These are phyloP conservation scores for Achaetomiella virescens DNA, from an alignment of 495 filamentous ascomycete genomes.

Conservation along the genomic window DNA sequence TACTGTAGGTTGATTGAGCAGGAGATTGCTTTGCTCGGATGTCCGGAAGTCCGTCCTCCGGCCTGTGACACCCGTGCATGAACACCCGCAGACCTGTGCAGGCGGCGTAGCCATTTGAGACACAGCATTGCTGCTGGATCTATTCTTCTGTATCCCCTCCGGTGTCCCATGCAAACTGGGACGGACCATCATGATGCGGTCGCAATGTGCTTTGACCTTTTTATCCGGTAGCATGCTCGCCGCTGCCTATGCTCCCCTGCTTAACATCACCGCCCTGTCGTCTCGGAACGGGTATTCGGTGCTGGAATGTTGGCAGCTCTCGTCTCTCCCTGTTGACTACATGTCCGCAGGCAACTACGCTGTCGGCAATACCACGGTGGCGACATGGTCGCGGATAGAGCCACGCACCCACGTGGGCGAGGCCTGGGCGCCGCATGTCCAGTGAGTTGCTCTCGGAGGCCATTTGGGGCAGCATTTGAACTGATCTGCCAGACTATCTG, in stretches of 20 bases:
- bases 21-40: no score
- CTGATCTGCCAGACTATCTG: slow-evolving; percentile 15
- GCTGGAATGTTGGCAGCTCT: slow-evolving; percentile 26
- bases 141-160: no score
- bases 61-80: no score
- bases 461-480: not conserved
- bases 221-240: not conserved
- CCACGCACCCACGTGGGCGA: slow-evolving; percentile 22
- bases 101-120: no score
- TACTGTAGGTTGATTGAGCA: no score
- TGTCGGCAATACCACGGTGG: slow-evolving; percentile 21
- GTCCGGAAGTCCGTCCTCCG: no score
- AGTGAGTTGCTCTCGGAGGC: slow-evolving; percentile 11
- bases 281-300: slow-evolving; percentile 26
- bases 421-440: slow-evolving; percentile 26
- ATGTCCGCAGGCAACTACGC: slow-evolving; percentile 26
- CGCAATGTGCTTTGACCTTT: not conserved
- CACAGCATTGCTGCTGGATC: no score
- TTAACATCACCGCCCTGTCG: slow-evolving; percentile 27
- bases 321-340: slow-evolving; percentile 19
- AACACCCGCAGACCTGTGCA: no score
- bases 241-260: not conserved
- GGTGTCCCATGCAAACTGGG: no score
- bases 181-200: slow-evolving; percentile 1
- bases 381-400: slow-evolving; percentile 24